Base-by-base conservation (phyloP, 2,329 filamentous ascomycete species). In the Ceratocystis variospora region DNA sequence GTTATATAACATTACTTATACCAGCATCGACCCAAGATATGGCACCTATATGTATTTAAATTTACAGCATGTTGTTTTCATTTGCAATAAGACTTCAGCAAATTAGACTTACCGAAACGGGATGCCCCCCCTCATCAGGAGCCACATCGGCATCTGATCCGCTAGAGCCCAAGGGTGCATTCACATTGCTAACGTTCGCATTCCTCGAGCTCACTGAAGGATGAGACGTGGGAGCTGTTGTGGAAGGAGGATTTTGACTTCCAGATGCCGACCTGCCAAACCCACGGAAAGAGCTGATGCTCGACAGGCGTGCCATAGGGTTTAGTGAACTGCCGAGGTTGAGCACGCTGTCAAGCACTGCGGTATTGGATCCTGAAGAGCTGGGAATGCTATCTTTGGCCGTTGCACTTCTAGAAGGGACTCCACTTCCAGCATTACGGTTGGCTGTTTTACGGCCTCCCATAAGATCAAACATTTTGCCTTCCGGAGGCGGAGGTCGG, bases 291-390 rank as follows among this genome's bases (percentile, higher is more conserved):
- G 86, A 82, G 66, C 83, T 82, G 73, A 94, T 90, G 44, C 85
- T 78, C 1, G 87, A 85, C 63, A 96, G 83, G 63, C 90, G 84
- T 57, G 86, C 89, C 73, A 96, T 86, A 2, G 90, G 90, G 71
- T 96, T 96, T 6, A 68, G 78, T 0, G 87, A 87, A 73, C 83
- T 94, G 46, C 90, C 87, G 68, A 96, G 81, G 73, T 83, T 93
- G 65, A 89, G 85, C 78, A 96, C 87, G 12, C 89, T 90, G 69
- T 95, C 90, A 1, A 95, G 83, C 12, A 86, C 75, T 37, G 88
- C 86, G 2, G 87, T 86, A 68, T 81, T 83, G n/a, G 61, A 57
- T 33, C 50, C 50, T 19, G 62, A 31, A 5, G 41, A 45, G 44
- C 62, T 50, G 2, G 31, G 45, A 2, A 76, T 76, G 68, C 80